Percentiles rank a stretch among this genome's conserved stretches.
Conservation (phyloP, 768 basidiomycete species). For the Suillus decipiens region DNA sequence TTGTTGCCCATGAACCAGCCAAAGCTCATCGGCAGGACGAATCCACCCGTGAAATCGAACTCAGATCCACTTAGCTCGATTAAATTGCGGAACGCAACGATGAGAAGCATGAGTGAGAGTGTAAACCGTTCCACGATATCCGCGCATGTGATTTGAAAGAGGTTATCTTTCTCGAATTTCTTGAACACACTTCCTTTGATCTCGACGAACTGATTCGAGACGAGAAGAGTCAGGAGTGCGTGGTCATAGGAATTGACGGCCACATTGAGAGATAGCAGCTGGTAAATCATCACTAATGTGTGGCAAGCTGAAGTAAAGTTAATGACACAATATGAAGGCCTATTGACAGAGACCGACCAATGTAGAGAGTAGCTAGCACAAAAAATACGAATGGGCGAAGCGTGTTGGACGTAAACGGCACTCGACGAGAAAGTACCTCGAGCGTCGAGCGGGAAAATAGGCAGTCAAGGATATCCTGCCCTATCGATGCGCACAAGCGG, state of each 20-base stretch:
- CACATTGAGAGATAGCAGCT: constrained; percentile 92
- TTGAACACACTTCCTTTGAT: constrained; percentile 99
- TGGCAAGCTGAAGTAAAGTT: constrained; percentile 63
- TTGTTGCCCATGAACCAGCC: constrained; percentile 83
- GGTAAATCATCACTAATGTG: constrained; percentile 93
- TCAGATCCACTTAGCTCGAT: constrained; percentile 93
- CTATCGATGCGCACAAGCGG: constrained; percentile 91
- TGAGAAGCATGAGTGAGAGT: constrained; percentile 83
- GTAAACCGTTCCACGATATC: constrained; percentile 99
- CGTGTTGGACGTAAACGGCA: constrained; percentile 61
- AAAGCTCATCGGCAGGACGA: constrained; percentile 79
- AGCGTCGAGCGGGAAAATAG: constrained; percentile 93
- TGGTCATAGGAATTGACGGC: constrained; percentile 99
- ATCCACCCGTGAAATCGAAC: constrained; percentile 71
- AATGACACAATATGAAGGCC: background rate
- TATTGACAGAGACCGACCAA: constrained; percentile 50
- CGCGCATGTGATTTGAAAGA: constrained; percentile 98
- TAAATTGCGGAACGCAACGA: constrained; percentile 92
- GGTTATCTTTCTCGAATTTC: constrained; percentile 97
- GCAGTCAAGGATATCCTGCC: constrained; percentile 96
- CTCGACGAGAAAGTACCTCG: constrained; percentile 64
- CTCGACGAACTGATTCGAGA: constrained; percentile 99
- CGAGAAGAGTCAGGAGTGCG: constrained; percentile 86
- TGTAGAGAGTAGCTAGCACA: constrained; percentile 77
- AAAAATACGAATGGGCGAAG: constrained; percentile 87